Percentiles rank a stretch among this genome's conserved stretches.
Evolutionary conservation across 495 filamentous ascomycete genomes (phyloP).

Genomic region (Talaromyces thailandensis): DNA sequence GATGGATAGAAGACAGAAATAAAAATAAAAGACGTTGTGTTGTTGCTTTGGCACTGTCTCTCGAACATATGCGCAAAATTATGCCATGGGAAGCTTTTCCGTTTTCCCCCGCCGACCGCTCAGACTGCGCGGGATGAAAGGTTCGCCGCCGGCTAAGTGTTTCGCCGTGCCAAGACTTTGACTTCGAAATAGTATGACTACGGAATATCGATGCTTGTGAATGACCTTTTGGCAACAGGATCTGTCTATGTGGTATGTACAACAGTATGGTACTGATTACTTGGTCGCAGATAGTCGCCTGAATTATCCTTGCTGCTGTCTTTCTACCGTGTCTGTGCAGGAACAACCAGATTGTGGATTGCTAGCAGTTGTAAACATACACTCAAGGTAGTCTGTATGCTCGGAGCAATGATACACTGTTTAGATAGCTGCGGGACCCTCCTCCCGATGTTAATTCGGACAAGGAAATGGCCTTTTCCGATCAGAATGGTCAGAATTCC

Average conservation of each 20-base stretch:
- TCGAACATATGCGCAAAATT: background rate
- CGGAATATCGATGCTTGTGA: too few relatives aligned
- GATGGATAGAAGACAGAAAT: background rate
- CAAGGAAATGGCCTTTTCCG: background rate
- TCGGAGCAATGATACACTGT: too few relatives aligned
- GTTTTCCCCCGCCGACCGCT: background rate
- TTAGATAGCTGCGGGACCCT: background rate
- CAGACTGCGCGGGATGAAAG: background rate
- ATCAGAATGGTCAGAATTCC: background rate
- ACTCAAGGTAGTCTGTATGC: too few relatives aligned
- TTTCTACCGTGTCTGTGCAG: too few relatives aligned
- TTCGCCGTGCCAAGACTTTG: background rate
- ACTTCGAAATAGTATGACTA: conserved; percentile 5
- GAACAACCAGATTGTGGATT: too few relatives aligned
- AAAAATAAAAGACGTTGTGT: background rate
- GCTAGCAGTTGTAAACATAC: too few relatives aligned
- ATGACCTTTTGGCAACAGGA: background rate
- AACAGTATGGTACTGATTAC: too few relatives aligned
- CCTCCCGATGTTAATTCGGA: background rate
- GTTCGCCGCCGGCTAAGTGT: background rate
- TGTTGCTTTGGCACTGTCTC: too few relatives aligned
- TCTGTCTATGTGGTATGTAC: too few relatives aligned
- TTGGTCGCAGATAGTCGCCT: too few relatives aligned
- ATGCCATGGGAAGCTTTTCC: background rate
- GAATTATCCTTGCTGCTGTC: too few relatives aligned